Conservation (phyloP, 768 basidiomycete genomes). For the Imleria badia region DNA sequence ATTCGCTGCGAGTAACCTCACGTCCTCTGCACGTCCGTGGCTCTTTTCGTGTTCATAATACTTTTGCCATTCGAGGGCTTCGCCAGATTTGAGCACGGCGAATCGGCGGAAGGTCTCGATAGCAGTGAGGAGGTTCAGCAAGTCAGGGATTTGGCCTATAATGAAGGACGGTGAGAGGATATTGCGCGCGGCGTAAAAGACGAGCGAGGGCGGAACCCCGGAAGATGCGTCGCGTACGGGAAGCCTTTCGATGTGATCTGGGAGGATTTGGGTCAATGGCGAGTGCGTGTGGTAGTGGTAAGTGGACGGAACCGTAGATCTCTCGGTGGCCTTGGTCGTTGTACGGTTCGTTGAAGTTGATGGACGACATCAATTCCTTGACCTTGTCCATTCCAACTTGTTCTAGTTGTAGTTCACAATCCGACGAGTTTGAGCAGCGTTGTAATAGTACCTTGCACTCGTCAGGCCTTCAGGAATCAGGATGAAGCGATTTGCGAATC, state of each 20-base stretch:
- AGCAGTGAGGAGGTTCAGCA: constrained; percentile 24
- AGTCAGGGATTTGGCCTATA: constrained; percentile 31
- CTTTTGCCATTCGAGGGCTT: constrained; percentile 27
- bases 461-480: too few relatives aligned
- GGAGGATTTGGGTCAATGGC: not conserved
- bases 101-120: constrained; percentile 26
- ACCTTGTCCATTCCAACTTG: constrained; percentile 7
- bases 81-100: constrained; percentile 13
- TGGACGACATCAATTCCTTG: constrained; percentile 9
- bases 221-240: not conserved
- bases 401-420: too few relatives aligned
- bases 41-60: constrained; percentile 18
- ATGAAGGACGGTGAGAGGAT: constrained; percentile 30
- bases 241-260: constrained; percentile 12
- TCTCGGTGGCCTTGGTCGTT: constrained; percentile 9
- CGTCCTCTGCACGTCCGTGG: constrained; percentile 2
- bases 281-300: not conserved
- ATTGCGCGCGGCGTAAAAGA: constrained; percentile 30
- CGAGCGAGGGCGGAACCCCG: constrained; percentile 12
- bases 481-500: too few relatives aligned
- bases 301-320: constrained; percentile 16
- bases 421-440: too few relatives aligned
- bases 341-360: constrained; percentile 21
- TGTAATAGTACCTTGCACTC: too few relatives aligned
- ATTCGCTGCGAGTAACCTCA: constrained; percentile 18